Conservation (phyloP, 352 stramenopile species). For the Pythium phragmiticola region DNA sequence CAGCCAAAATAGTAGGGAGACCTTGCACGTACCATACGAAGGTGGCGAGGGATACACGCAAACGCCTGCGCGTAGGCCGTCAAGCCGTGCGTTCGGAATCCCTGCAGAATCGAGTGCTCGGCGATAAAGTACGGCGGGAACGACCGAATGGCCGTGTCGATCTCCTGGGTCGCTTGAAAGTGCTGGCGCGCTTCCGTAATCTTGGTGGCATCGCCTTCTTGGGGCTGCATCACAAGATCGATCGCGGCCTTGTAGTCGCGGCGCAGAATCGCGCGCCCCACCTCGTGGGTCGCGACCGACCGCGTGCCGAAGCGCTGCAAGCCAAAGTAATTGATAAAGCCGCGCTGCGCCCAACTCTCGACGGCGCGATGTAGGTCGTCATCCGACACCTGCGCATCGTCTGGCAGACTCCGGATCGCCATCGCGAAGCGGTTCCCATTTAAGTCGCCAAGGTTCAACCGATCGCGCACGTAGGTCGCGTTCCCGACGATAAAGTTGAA, state of each 20-base stretch:
- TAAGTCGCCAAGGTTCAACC: constrained; percentile 92
- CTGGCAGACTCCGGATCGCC: constrained; percentile 90
- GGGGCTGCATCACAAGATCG: constrained; percentile 88
- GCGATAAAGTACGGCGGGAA: constrained; percentile 83
- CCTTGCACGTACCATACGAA: constrained; percentile 62
- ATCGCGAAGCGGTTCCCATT: constrained; percentile 95
- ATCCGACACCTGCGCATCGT: constrained; percentile 51
- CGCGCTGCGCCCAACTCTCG: constrained; percentile 63
- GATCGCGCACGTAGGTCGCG: constrained; percentile 86
- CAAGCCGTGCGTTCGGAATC: constrained; percentile 55
- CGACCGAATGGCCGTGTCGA: constrained; percentile 51
- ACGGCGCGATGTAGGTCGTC: constrained; percentile 64
- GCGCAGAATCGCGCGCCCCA: constrained; percentile 92
- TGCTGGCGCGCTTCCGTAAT: constrained; percentile 64
- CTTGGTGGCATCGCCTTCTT: constrained; percentile 74
- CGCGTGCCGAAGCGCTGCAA: constrained; percentile 95
- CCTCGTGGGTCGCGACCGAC: constrained; percentile 84
- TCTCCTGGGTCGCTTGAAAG: constrained; percentile 65
- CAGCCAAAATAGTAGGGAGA: background rate
- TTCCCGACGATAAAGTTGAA: constrained; percentile 94
- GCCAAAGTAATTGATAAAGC: constrained; percentile 99
- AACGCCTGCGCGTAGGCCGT: constrained; percentile 62
- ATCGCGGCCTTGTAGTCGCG: constrained; percentile 90
- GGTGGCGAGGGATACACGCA: constrained; percentile 74
- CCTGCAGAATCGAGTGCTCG: constrained; percentile 67